Conservation (phyloP, 306 rosid species). For the Trifolium dubium region DNA sequence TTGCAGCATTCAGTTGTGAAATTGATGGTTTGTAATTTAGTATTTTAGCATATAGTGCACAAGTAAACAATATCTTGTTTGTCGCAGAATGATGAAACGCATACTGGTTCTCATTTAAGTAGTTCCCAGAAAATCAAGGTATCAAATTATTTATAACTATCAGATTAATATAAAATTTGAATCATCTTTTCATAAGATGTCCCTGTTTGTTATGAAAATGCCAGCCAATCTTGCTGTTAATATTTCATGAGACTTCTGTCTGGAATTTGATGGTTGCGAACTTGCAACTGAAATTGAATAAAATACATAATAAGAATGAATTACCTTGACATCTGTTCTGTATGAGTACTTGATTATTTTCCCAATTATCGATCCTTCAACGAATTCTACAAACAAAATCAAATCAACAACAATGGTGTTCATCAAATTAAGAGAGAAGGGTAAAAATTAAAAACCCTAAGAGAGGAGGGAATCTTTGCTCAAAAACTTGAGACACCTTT, state of each 20-base stretch:
- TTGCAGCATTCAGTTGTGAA: conserved; percentile 25
- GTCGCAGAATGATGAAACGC: conserved; percentile 62
- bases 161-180: conserved; percentile 14
- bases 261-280: conserved; percentile 13
- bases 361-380: background rate
- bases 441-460: background rate
- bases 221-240: conserved; percentile 7
- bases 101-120: conserved; percentile 50
- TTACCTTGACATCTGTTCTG: background rate
- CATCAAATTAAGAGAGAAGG: background rate
- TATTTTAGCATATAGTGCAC: conserved; percentile 40
- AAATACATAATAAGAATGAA: background rate
- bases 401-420: background rate
- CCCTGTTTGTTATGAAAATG: conserved; percentile 13
- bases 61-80: conserved; percentile 45
- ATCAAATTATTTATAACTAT: conserved; percentile 25
- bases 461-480: background rate
- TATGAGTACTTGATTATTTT: background rate
- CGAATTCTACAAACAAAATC: background rate
- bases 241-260: conserved; percentile 11
- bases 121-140: conserved; percentile 68
- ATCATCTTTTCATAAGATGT: conserved; percentile 14
- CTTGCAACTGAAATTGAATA: conserved; percentile 6
- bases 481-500: background rate
- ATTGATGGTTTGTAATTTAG: conserved; percentile 25